phyloP scores from a whole-genome alignment of 1,139 yeast species.

The Blastobotrys aristatus region DNA sequence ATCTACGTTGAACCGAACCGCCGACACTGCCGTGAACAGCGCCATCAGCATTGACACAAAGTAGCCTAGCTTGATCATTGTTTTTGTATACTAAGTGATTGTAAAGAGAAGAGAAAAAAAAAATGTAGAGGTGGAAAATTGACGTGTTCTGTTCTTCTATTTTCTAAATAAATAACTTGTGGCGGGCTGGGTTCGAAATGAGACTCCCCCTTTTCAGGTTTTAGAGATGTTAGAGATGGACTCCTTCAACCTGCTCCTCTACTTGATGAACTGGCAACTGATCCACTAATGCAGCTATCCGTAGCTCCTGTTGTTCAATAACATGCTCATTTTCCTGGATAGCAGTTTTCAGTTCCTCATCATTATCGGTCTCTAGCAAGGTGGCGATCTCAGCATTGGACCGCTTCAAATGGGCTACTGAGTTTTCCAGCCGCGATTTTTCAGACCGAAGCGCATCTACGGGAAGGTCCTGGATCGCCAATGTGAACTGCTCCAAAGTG shows the following conservation, averaged over 20 bases:
- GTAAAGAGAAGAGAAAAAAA: not conserved
- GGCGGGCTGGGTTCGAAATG: not conserved
- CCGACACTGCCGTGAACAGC: constrained; percentile 26
- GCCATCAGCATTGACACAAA: constrained; percentile 17
- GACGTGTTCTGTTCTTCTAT: constrained; percentile 1
- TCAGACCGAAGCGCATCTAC: constrained; percentile 21
- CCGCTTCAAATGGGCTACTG: constrained; percentile 26
- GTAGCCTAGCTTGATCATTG: constrained; percentile 11
- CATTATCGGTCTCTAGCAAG: constrained; percentile 16
- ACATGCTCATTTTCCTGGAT: constrained; percentile 27
- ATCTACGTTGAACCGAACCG: constrained; percentile 34
- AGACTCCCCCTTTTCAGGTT: too few relatives aligned
- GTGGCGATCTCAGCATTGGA: constrained; percentile 28
- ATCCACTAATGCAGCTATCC: constrained; percentile 17
- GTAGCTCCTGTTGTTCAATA: constrained; percentile 18
- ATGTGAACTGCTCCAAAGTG: constrained; percentile 18
- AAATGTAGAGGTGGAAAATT: not conserved
- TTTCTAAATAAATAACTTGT: not conserved
- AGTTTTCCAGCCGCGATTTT: constrained; percentile 28
- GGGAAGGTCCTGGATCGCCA: constrained; percentile 22
- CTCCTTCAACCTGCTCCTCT: not conserved
- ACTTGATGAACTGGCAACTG: not conserved
- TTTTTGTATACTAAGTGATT: not conserved
- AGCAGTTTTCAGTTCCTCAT: constrained; percentile 18
- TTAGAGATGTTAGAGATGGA: not conserved